phyloP scores from a whole-genome alignment of 768 basidiomycete genomes.

The Dioszegia crocea region DNA sequence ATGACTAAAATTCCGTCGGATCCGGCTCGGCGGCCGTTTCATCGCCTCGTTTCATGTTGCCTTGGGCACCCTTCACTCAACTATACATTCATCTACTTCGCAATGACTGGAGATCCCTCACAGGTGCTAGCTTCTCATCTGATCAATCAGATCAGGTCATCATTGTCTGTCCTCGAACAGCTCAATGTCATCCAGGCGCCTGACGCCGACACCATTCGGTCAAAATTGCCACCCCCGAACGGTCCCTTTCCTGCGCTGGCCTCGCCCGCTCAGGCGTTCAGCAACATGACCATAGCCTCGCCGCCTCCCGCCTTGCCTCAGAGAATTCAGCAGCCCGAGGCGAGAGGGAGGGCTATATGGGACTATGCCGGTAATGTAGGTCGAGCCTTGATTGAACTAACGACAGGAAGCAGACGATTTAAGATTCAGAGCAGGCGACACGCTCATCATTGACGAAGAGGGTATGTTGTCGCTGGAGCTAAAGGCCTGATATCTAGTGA shows the following conservation, averaged over 20 bases:
- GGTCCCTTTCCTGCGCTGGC: constrained; percentile 39
- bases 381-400: constrained; percentile 1
- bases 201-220: constrained; percentile 35
- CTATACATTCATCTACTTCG: background rate
- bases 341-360: constrained; percentile 31
- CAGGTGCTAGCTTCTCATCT: constrained; percentile 33
- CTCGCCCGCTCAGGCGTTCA: too few relatives aligned
- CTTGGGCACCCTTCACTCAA: background rate
- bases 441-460: constrained; percentile 69
- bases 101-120: constrained; percentile 5
- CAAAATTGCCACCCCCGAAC: constrained; percentile 33
- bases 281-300: constrained; percentile 13
- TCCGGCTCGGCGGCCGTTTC: background rate
- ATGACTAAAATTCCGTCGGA: background rate
- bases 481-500: constrained; percentile 61
- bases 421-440: constrained; percentile 67
- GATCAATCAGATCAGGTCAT: constrained; percentile 34
- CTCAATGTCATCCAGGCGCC: constrained; percentile 23
- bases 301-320: constrained; percentile 6
- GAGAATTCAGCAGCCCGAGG: background rate
- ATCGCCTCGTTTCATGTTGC: background rate
- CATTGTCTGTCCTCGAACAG: constrained; percentile 34
- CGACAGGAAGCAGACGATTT: constrained; percentile 72
- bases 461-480: constrained; percentile 51
- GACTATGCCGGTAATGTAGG: constrained; percentile 40